Evolutionary conservation across 1,284 basidiomycete genomes (phyloP), one percentile per base, ranked within the genome.

Genomic region (Irpex rosettiformis): DNA sequence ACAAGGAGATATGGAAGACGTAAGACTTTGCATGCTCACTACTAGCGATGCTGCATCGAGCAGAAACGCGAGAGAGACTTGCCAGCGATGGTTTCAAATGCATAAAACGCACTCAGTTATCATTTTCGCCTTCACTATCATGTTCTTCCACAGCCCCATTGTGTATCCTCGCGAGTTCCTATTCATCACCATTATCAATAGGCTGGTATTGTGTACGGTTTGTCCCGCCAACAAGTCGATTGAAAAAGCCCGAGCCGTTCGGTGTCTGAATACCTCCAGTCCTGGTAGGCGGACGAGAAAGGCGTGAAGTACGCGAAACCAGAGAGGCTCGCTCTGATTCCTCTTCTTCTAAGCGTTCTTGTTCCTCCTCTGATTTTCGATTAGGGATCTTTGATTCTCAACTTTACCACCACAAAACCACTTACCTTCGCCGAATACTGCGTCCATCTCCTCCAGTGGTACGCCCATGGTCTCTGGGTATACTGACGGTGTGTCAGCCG

Each of bases 391-490:
- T n/a, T n/a, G n/a, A n/a, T n/a, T 45, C 5, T 8, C 21, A n/a
- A 7, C 43, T 45, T 11, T 18, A n/a, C 16, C 13, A 11, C 8
- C 21, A 18, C 43, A 18, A 18, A 8, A 45, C 21, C 8, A 27
- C 65, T 16, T 62, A 86, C 88, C 89, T 85, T 92, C 89, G 33
- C 89, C 89, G 66, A 91, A 92, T 5, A 92, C 86, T 49, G 82
- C 82, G 65, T 91, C 90, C 89, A 92, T 92, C 70, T 91, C 89
- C 74, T 92, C 89, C 47, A 91, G 71, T 5, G 89, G 87, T 18
- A 92, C 83, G 0, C 89, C 88, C 73, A 81, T 91, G 7, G 89
- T 92, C 71, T 92, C 89, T 1, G 89, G 89, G 67, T 94, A 95
- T 64, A 92, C 87, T 91, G 69, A 24, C 56, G 43, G 57, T n/a